Base-by-base conservation (phyloP, 768 basidiomycete genomes). In the Stropharia rugosoannulata region DNA sequence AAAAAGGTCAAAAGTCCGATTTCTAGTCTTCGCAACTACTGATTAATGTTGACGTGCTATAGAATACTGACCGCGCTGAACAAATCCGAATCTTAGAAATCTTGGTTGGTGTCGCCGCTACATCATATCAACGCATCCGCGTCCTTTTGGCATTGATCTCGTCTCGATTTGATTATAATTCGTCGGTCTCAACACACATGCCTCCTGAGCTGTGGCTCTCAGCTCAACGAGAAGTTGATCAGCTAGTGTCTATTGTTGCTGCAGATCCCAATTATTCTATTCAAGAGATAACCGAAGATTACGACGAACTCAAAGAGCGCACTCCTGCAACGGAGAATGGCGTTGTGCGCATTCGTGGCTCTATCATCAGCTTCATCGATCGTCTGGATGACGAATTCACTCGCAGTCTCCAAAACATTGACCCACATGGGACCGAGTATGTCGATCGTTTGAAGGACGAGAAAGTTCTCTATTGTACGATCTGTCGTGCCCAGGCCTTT, bases 341-440 rank as follows among this genome's bases (percentile, higher is more conserved):
- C 10, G 66, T 87, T 43, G 94, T 98, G 55, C 82, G 85, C 56
- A 89, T 99, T 56, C 89, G 96, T 49, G 97, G 97, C 41, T 96
- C 91, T 67, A 85, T 99, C 70, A 96, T 98, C 72, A 93, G 92
- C 67, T 93, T 97, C 62, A 84, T 99, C 45, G 97, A 99, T 70
- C 87, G 95, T 51, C 74, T 99, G 45, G 97, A 98, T 68, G 97
- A 98, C 64, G 97, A 99, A 73, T 99, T 99, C 70, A 98, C 95
- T 42, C 91, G 91, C 67, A 95, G 93, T 64, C 74, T 99, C 35
- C 97, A 98, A 82, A 94, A 98, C 66, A 94, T 97, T 60, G 97
- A 99, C 65, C 96, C 97, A 7, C 97, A 99, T 68, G 95, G 97
- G 2, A 93, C 91, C n/a, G 97, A 99, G 71, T 99, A 99, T 67